phyloP scores from a whole-genome alignment of 768 basidiomycete genomes.

The Dentipellis sp. region DNA sequence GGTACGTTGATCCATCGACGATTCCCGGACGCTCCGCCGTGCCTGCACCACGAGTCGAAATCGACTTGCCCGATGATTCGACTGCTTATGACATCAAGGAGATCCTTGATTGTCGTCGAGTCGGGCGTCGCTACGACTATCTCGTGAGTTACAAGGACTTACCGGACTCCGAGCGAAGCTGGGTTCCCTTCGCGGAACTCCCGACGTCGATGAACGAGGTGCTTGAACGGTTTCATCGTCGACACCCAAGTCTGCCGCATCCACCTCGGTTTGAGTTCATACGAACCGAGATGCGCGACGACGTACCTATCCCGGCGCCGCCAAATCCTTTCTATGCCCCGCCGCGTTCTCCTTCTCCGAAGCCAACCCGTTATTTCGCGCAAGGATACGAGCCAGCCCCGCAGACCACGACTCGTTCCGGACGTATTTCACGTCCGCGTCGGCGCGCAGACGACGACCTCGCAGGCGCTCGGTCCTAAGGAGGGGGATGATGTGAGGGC shows the following conservation, averaged over 20 bases:
- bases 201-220: conserved; percentile 21
- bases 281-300: no score
- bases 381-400: conserved; percentile 16
- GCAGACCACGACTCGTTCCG: conserved; percentile 15
- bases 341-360: background rate
- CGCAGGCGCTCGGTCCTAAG: background rate
- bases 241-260: conserved; percentile 22
- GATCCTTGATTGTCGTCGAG: conserved; percentile 25
- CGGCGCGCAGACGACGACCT: background rate
- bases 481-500: background rate
- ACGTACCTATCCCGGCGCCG: background rate
- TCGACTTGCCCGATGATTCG: conserved; percentile 13
- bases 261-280: conserved; percentile 18
- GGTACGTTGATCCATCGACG: conserved; percentile 21
- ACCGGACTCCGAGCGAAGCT: conserved; percentile 23
- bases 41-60: background rate
- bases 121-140: conserved; percentile 28
- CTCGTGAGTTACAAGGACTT: conserved; percentile 21
- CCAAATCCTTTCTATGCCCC: background rate
- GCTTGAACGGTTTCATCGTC: conserved; percentile 26
- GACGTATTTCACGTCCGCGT: conserved; percentile 9
- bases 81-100: conserved; percentile 13
- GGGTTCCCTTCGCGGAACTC: conserved; percentile 28
- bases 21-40: conserved; percentile 21
- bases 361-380: background rate